Percentiles rank a stretch among this genome's conserved stretches.
Evolutionary conservation across 768 basidiomycete genomes (phyloP).

Genomic region (Fibroporia radiculosa): DNA sequence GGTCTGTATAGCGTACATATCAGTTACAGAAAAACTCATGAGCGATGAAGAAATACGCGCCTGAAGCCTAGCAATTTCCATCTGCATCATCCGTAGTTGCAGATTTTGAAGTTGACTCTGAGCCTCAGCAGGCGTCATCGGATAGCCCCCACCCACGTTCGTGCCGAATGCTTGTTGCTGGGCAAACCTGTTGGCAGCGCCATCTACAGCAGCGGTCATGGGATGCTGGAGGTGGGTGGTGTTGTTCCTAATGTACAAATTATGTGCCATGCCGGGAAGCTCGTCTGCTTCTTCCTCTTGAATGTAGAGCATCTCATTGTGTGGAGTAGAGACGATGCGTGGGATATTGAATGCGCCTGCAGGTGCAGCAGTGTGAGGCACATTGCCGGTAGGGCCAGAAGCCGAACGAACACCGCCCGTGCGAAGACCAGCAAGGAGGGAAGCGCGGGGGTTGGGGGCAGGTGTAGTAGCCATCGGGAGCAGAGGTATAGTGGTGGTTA

Average conservation of each 20-base stretch:
- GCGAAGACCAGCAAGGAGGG: conserved; percentile 82
- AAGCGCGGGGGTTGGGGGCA: conserved; percentile 55
- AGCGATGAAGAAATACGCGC: conserved; percentile 29
- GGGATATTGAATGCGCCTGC: conserved; percentile 51
- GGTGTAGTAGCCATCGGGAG: conserved; percentile 34
- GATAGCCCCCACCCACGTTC: conserved; percentile 43
- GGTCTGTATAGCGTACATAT: conserved; percentile 32
- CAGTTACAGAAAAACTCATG: neutral
- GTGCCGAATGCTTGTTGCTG: conserved; percentile 56
- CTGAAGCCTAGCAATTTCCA: conserved; percentile 79
- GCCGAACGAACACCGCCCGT: conserved; percentile 85
- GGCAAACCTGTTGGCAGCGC: conserved; percentile 55
- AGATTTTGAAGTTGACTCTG: conserved; percentile 56
- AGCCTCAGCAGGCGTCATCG: conserved; percentile 29
- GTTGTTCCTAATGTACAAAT: conserved; percentile 39
- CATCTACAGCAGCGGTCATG: conserved; percentile 68
- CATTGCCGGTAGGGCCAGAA: conserved; percentile 33
- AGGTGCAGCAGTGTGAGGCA: conserved; percentile 67
- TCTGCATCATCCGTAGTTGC: conserved; percentile 81
- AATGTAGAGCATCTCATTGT: conserved; percentile 37
- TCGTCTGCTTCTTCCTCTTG: conserved; percentile 56
- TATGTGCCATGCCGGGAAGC: conserved; percentile 45
- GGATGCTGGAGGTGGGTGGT: conserved; percentile 33
- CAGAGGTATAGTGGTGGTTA: conserved; percentile 13
- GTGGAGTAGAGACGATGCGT: conserved; percentile 40